phyloP scores from a whole-genome alignment of 768 basidiomycete species.

The Galerina marginata region DNA sequence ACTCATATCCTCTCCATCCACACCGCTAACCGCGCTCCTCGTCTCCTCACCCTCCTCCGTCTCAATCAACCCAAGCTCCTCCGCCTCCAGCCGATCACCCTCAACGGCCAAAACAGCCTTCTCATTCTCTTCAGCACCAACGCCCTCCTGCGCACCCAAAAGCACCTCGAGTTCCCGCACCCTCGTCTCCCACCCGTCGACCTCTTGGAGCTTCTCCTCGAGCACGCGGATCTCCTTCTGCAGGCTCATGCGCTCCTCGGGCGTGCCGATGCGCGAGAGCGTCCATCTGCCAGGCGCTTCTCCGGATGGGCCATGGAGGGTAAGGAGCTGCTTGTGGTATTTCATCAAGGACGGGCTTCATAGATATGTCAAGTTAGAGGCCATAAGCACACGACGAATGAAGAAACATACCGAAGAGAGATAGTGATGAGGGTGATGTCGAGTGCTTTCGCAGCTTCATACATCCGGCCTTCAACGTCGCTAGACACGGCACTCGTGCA shows the following conservation, averaged over 20 bases:
- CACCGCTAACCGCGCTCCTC: not conserved
- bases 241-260: conserved; percentile 75
- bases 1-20: not conserved
- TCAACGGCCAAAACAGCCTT: conserved; percentile 1
- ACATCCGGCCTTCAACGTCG: conserved; percentile 96
- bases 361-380: not conserved
- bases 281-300: conserved; percentile 69
- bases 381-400: not conserved
- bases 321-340: conserved; percentile 88
- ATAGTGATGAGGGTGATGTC: conserved; percentile 95
- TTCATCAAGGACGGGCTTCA: conserved; percentile 80
- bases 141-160: conserved; percentile 44
- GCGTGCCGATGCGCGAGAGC: conserved; percentile 71
- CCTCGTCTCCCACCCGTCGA: conserved; percentile 73
- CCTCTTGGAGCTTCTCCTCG: conserved; percentile 71
- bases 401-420: conserved; percentile 67
- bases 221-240: conserved; percentile 75
- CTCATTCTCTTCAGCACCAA: conserved; percentile 16
- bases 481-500: conserved; percentile 96
- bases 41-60: not conserved
- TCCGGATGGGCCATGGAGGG: conserved; percentile 65
- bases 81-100: not conserved
- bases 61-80: conserved; percentile 3
- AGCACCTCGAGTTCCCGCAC: conserved; percentile 66
- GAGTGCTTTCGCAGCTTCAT: conserved; percentile 86